Evolutionary conservation across 345 rosid species (phyloP).

Genomic region (Moricandia moricandioides): DNA sequence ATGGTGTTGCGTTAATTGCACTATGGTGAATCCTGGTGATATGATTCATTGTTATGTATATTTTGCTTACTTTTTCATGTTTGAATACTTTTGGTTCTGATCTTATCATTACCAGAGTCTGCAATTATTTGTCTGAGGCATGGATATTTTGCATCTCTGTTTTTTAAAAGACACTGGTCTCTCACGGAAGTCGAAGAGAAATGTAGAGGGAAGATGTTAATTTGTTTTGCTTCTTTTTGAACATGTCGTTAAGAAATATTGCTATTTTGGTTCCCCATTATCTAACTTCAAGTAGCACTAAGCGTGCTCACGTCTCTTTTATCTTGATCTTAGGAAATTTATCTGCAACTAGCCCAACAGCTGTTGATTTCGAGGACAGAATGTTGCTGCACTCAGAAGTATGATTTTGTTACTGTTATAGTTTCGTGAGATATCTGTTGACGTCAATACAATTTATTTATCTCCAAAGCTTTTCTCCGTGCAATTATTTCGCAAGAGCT

Average conservation of each 20-base stretch:
- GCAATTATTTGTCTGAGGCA: conserved; percentile 40
- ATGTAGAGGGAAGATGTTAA: conserved; percentile 36
- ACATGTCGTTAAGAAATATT: background rate
- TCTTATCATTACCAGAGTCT: background rate
- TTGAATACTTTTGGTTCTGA: background rate
- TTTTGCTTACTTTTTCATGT: background rate
- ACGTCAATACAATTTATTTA: background rate
- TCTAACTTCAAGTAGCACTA: background rate
- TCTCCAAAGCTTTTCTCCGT: conserved; percentile 9
- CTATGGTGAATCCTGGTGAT: conserved; percentile 71
- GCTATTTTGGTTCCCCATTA: background rate
- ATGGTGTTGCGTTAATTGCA: conserved; percentile 91
- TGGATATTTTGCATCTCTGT: conserved; percentile 71
- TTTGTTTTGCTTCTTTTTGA: conserved; percentile 5
- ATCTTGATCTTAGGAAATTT: conserved; percentile 28
- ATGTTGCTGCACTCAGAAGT: conserved; percentile 96
- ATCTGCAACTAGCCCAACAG: conserved; percentile 49
- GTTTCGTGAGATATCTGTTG: conserved; percentile 17
- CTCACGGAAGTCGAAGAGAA: conserved; percentile 34
- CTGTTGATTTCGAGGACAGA: conserved; percentile 84
- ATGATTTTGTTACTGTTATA: conserved; percentile 38
- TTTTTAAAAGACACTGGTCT: conserved; percentile 41
- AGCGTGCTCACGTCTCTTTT: conserved; percentile 16
- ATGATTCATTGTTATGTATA: conserved; percentile 67
- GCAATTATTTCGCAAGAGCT: conserved; percentile 54